These are phyloP conservation scores for Keithomyces neogunnii DNA, from an alignment of 2,329 filamentous ascomycete species.

Conservation along the genomic window DNA sequence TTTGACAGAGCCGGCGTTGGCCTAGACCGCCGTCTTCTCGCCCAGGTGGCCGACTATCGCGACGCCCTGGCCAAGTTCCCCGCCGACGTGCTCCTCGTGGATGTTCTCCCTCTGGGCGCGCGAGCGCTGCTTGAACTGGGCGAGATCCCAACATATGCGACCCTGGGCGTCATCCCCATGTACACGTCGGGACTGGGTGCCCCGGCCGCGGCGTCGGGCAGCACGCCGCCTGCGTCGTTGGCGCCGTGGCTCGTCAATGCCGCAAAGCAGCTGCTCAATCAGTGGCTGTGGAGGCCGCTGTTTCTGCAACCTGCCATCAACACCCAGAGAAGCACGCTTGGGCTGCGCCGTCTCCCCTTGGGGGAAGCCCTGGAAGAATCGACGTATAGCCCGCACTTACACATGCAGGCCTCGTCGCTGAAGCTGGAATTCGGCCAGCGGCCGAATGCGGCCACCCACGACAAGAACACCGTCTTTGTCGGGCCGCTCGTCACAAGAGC, in stretches of 20 bases:
- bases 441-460: slow-evolving; percentile 14
- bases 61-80: slow-evolving; percentile 18
- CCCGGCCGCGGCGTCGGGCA: slow-evolving; percentile 23
- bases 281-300: slow-evolving; percentile 18
- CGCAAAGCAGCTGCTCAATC: slow-evolving; percentile 17
- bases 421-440: slow-evolving; percentile 22
- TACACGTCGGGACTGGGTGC: slow-evolving; percentile 22
- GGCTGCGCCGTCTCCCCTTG: slow-evolving; percentile 17
- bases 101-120: slow-evolving; percentile 28
- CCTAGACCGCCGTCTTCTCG: slow-evolving; percentile 20
- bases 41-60: slow-evolving; percentile 28
- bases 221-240: slow-evolving; percentile 18
- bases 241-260: slow-evolving; percentile 18
- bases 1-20: slow-evolving; percentile 19
- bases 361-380: slow-evolving; percentile 23
- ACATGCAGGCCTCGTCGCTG: slow-evolving; percentile 28
- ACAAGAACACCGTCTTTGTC: slow-evolving; percentile 18
- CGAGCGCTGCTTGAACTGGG: slow-evolving; percentile 26
- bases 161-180: slow-evolving; percentile 29
- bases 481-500: slow-evolving; percentile 24
- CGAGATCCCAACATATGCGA: slow-evolving; percentile 26
- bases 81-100: slow-evolving; percentile 26
- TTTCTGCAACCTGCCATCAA: slow-evolving; percentile 22
- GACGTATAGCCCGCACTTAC: slow-evolving; percentile 27
- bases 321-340: slow-evolving; percentile 19